These are phyloP conservation scores for Dioszegia aurantiaca DNA, from an alignment of 768 basidiomycete genomes.

Conservation along the genomic window DNA sequence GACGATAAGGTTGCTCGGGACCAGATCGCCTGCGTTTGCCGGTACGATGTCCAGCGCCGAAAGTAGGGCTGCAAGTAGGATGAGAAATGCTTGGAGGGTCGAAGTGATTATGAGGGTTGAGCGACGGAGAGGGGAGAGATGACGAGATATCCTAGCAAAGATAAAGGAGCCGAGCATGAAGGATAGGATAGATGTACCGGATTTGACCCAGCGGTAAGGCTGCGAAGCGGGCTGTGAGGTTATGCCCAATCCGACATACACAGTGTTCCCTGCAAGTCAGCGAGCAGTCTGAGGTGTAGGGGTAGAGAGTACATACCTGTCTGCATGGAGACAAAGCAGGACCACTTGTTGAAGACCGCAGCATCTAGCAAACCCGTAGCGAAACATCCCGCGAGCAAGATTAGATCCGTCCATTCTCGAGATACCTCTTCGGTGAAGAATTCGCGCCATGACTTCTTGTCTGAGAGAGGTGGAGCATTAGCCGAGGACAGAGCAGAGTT, in stretches of 20 bases:
- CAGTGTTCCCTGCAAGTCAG: constrained; percentile 19
- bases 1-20: constrained; percentile 20
- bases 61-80: constrained; percentile 8
- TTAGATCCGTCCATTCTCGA: constrained; percentile 13
- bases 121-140: constrained; percentile 9
- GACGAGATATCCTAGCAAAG: constrained; percentile 17
- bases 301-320: constrained; percentile 16
- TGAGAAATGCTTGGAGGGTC: constrained; percentile 8
- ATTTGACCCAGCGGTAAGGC: constrained; percentile 23
- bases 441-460: not conserved
- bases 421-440: constrained; percentile 16
- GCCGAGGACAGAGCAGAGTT: not conserved
- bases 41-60: constrained; percentile 10
- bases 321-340: constrained; percentile 27
- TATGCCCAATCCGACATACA: constrained; percentile 24
- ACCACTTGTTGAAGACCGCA: constrained; percentile 27
- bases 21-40: constrained; percentile 15
- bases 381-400: constrained; percentile 21
- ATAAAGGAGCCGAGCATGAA: constrained; percentile 25
- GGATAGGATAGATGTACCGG: constrained; percentile 22
- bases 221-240: constrained; percentile 17
- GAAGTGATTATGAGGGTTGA: constrained; percentile 7
- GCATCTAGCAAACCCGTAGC: constrained; percentile 25
- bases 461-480: not conserved
- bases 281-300: not conserved